These are phyloP conservation scores for Coccomyxa subellipsoidea DNA, from an alignment of 163 green algal genomes.

Conservation along the genomic window DNA sequence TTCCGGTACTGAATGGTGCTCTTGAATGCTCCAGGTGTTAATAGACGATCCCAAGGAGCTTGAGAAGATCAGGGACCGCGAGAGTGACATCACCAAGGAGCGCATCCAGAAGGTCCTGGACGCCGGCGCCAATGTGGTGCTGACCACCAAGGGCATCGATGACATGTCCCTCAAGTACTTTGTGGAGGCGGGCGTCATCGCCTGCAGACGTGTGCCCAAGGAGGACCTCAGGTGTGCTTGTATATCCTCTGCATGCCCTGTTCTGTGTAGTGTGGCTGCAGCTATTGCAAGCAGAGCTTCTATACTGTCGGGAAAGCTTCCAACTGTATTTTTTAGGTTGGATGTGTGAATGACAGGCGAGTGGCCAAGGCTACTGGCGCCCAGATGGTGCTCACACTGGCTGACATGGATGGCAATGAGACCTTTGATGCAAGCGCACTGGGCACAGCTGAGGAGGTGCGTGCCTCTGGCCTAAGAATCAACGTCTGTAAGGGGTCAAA, in stretches of 20 bases:
- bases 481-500: no score
- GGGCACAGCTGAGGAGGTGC: constrained; percentile 81
- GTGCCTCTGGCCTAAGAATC: not conserved
- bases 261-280: no score
- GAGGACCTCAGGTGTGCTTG: constrained; percentile 86
- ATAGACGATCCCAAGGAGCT: constrained; percentile 95
- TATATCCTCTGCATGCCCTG: no score
- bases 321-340: no score
- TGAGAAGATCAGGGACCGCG: constrained; percentile 89
- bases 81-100: constrained; percentile 95
- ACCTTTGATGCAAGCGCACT: constrained; percentile 85
- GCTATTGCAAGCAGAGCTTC: no score
- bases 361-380: constrained; percentile 92
- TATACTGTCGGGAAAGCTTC: no score
- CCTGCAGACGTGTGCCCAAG: constrained; percentile 86
- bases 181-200: constrained; percentile 94
- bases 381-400: constrained; percentile 75
- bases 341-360: constrained; percentile 69
- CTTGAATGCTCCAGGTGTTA: constrained; percentile 65
- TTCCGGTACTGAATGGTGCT: no score
- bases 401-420: constrained; percentile 96
- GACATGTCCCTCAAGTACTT: constrained; percentile 99
- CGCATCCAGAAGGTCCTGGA: constrained; percentile 88
- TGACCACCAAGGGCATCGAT: constrained; percentile 98
- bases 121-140: constrained; percentile 87